A percentile compares a stretch with the other conserved stretches of the same genome.
These are phyloP conservation scores for Chytriomyces sp. DNA, from an alignment of 192 early-diverging fungal genomes.

Conservation along the genomic window DNA sequence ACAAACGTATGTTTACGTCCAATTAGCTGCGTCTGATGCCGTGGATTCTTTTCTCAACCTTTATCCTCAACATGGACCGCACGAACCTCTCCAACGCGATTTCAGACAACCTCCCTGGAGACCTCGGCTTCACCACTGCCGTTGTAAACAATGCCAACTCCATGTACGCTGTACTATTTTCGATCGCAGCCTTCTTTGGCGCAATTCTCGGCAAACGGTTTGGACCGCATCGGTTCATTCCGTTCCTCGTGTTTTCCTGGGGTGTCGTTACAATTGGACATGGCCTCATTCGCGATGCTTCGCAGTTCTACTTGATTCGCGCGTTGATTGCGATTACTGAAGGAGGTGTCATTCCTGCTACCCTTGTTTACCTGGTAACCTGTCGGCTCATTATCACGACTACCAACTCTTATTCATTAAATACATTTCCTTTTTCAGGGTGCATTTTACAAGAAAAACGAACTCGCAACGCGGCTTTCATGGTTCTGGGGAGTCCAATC, in stretches of 20 bases:
- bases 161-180: conserved; percentile 23
- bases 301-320: conserved; percentile 24
- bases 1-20: too few relatives aligned
- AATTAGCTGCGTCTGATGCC: conserved; percentile 31
- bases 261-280: conserved; percentile 29
- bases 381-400: not conserved
- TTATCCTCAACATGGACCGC: conserved; percentile 36
- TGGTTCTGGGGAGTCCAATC: conserved; percentile 35
- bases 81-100: conserved; percentile 33
- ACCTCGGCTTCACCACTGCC: conserved; percentile 3
- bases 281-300: conserved; percentile 6
- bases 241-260: conserved; percentile 33
- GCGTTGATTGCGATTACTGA: conserved; percentile 32
- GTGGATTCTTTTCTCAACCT: conserved; percentile 34
- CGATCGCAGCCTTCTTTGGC: conserved; percentile 27
- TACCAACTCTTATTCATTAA: not conserved
- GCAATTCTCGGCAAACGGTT: conserved; percentile 22
- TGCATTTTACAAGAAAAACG: conserved; percentile 25
- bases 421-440: not conserved
- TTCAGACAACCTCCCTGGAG: not conserved
- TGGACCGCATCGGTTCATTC: conserved; percentile 31
- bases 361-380: conserved; percentile 26
- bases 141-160: conserved; percentile 24
- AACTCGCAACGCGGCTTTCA: conserved; percentile 24
- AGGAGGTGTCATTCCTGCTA: conserved; percentile 36